Conservation (phyloP, 1,284 basidiomycete genomes). For the Sphagnurus paluster region DNA sequence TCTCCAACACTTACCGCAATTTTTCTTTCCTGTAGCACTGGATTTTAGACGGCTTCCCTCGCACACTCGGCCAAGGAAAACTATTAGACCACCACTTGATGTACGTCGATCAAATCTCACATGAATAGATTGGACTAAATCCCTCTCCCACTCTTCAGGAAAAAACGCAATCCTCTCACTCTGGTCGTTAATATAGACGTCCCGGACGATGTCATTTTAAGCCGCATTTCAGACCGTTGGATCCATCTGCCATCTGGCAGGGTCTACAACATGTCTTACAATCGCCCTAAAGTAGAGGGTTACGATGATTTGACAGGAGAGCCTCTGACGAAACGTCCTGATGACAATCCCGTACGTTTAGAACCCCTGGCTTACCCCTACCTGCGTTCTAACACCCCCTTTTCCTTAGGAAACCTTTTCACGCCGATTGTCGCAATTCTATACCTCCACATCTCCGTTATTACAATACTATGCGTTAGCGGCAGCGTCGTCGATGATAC, state of each 20-base stretch:
- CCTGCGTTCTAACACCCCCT: constrained; percentile 6
- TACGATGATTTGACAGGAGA: constrained; percentile 94
- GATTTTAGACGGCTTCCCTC: constrained; percentile 97
- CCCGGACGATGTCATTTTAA: constrained; percentile 86
- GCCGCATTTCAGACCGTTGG: constrained; percentile 92
- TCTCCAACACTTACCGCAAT: constrained; percentile 1
- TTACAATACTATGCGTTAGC: constrained; percentile 73
- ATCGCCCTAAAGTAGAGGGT: constrained; percentile 85
- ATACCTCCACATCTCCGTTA: constrained; percentile 86
- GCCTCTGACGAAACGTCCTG: constrained; percentile 83
- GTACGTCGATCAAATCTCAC: constrained; percentile 37
- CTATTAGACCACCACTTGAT: constrained; percentile 77
- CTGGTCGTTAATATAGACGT: constrained; percentile 93
- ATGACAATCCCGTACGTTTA: constrained; percentile 88
- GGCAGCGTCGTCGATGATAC: constrained; percentile 23
- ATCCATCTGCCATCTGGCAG: constrained; percentile 92
- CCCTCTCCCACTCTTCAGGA: constrained; percentile 36
- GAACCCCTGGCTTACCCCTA: not conserved
- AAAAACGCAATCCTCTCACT: constrained; percentile 65
- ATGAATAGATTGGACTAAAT: not conserved
- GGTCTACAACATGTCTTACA: constrained; percentile 92
- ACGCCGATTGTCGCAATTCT: constrained; percentile 81
- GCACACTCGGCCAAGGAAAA: constrained; percentile 88
- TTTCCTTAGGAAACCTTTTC: constrained; percentile 74
- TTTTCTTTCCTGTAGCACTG: constrained; percentile 57